Conservation (phyloP, 2,329 filamentous ascomycete genomes). For the Colletotrichum sp. region DNA sequence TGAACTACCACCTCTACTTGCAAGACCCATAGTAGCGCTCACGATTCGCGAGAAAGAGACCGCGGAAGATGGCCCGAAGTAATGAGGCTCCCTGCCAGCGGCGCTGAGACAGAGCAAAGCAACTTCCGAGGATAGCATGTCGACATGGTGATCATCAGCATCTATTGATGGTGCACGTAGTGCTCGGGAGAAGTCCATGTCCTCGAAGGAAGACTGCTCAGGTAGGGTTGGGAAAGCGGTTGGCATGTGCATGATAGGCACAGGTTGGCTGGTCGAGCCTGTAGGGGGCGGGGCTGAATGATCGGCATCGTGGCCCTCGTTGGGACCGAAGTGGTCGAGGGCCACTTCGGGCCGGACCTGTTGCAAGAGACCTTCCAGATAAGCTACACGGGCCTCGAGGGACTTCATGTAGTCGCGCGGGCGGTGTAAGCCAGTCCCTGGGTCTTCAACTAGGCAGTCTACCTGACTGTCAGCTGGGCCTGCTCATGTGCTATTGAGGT, state of each 20-base stretch:
- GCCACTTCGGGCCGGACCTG: constrained; percentile 29
- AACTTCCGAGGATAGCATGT: constrained; percentile 31
- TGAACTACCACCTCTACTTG: constrained; percentile 1
- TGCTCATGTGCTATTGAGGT: neutral
- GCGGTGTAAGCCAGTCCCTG: constrained; percentile 34
- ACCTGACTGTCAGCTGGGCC: neutral
- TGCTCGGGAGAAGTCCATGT: neutral
- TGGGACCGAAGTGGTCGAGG: constrained; percentile 21
- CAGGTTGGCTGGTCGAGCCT: neutral
- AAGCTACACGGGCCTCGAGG: constrained; percentile 30
- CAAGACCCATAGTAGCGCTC: constrained; percentile 26
- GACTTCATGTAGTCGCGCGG: constrained; percentile 36
- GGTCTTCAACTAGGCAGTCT: constrained; percentile 39
- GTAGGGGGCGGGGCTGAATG: neutral
- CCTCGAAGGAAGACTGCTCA: neutral
- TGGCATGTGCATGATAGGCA: neutral
- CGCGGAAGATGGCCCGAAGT: constrained; percentile 40
- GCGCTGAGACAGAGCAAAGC: constrained; percentile 34
- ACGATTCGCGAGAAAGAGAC: constrained; percentile 35
- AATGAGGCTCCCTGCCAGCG: constrained; percentile 38
- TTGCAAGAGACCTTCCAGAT: constrained; percentile 33
- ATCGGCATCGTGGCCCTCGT: neutral
- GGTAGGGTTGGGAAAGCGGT: neutral
- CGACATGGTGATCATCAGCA: constrained; percentile 10
- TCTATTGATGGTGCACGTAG: neutral